A percentile compares a stretch with the other conserved stretches of the same genome.
phyloP scores from a whole-genome alignment of 1,284 basidiomycete species.

The Sporisorium scitamineum region DNA sequence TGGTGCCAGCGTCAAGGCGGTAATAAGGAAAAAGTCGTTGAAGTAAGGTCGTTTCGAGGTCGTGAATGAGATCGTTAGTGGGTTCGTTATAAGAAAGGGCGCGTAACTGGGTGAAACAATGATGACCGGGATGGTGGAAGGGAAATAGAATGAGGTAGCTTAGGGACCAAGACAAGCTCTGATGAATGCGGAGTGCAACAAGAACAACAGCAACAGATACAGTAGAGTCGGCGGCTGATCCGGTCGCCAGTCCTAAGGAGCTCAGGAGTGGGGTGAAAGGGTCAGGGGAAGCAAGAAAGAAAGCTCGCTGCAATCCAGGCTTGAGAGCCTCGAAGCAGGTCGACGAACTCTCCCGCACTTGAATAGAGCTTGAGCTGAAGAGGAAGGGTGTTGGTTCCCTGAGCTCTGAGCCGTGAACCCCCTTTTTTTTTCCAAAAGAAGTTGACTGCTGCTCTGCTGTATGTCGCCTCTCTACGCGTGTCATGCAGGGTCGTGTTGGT shows the following conservation, averaged over 20 bases:
- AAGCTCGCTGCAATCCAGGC: no score
- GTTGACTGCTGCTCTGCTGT: conserved; percentile 8
- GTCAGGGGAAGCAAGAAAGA: not conserved
- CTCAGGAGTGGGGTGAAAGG: conserved; percentile 7
- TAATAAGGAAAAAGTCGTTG: not conserved
- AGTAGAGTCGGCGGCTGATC: conserved; percentile 1
- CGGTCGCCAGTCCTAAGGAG: not conserved
- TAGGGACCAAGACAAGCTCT: not conserved
- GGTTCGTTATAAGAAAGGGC: conserved; percentile 20
- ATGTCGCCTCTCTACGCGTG: conserved; percentile 1
- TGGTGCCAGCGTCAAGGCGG: not conserved
- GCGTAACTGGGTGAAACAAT: not conserved
- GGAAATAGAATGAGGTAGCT: conserved; percentile 6
- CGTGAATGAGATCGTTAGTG: conserved; percentile 5
- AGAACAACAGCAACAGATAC: not conserved
- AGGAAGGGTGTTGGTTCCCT: not conserved
- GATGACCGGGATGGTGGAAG: conserved; percentile 9
- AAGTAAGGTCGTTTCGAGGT: conserved; percentile 11
- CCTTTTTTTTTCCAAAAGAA: conserved; percentile 12
- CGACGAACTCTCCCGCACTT: not conserved
- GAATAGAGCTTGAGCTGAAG: not conserved
- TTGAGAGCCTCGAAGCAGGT: not conserved
- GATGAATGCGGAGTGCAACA: not conserved
- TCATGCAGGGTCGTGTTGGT: conserved; percentile 47
- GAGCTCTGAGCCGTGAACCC: conserved; percentile 4